Evolutionary conservation across 805 yeast genomes (phyloP).

Genomic region (Komagataella pseudopastoris): DNA sequence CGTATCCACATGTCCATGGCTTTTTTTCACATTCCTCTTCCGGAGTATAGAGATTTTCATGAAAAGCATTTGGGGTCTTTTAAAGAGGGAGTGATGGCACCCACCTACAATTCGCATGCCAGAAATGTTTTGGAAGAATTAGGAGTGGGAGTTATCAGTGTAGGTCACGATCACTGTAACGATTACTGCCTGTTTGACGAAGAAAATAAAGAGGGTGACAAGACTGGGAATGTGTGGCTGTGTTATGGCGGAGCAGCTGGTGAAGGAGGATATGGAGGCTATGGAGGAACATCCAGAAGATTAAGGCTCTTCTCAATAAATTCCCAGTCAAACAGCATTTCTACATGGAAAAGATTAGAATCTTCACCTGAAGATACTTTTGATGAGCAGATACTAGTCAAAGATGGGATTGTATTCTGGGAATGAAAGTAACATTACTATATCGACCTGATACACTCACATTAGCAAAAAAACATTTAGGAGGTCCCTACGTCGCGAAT

Average conservation of each 20-base stretch:
- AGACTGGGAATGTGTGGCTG: conserved; percentile 36
- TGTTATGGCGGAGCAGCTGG: conserved; percentile 94
- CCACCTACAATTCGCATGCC: conserved; percentile 56
- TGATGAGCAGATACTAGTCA: conserved; percentile 39
- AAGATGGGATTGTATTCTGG: conserved; percentile 1
- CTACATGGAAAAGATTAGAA: conserved; percentile 66
- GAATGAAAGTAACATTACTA: neutral
- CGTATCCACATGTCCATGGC: conserved; percentile 60
- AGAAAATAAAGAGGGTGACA: conserved; percentile 9
- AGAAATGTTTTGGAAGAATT: conserved; percentile 41
- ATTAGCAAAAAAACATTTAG: too few relatives aligned
- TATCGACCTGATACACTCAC: neutral
- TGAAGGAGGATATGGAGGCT: conserved; percentile 94
- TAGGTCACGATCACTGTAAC: conserved; percentile 94
- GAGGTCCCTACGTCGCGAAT: neutral
- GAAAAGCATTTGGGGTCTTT: conserved; percentile 37
- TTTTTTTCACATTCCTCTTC: conserved; percentile 88
- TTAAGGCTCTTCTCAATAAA: conserved; percentile 62
- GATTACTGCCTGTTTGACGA: conserved; percentile 69
- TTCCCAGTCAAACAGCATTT: conserved; percentile 27
- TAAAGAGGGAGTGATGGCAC: conserved; percentile 72
- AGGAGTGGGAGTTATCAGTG: conserved; percentile 64
- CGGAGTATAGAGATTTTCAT: conserved; percentile 52
- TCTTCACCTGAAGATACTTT: conserved; percentile 30
- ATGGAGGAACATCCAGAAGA: conserved; percentile 77